Base-by-base conservation (phyloP, 164 flowering plant species). In the Chimonanthus salicifolius region DNA sequence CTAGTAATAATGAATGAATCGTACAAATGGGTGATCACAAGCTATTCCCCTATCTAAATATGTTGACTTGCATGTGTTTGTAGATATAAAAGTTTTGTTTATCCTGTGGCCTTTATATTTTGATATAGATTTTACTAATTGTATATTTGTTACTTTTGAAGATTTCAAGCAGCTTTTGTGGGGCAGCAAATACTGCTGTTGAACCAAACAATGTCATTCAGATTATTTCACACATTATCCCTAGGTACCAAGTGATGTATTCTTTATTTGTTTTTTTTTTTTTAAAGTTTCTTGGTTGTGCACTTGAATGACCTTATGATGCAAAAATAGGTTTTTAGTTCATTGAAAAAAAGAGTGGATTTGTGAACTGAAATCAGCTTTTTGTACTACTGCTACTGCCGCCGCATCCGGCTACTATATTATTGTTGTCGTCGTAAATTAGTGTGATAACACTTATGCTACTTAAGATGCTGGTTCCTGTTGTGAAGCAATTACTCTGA, bases 121-220 rank as follows among this genome's bases (percentile, higher is more conserved):
- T 63, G 66, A 63, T 63, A 5, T 20, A 6, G 66, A 5, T 63
- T 10, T 33, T 43, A 58, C 64, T 71, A 11, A 60, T 20, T 44
- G 43, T 58, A 7, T 13, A 58, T 43, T 54, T 71, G 8, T 71
- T 62, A 4, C 16, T 73, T 45, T 73, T 21, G 21, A 71, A 92
- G 97, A 69, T 89, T 18, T 82, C 79, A 21, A 82, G 64, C 49
- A n/a, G 46, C 75, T 90, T 87, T 80, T 78, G 84, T 81, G 78
- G 68, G 73, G 71, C 64, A 33, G 84, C 72, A 68, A 77, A 77
- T 76, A 16, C 74, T 43, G 80, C 71, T 63, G 15, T 51, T 72
- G 84, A 80, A 64, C 72, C 76, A 15, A 83, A 68, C 67, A 21
- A 43, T 76, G 74, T 69, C 45, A 67, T 69, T 66, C 70, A 79